Percentiles rank a stretch among this genome's conserved stretches.
phyloP scores from a whole-genome alignment of 371 early-diverging fungal genomes.

The Nematocida minor region DNA sequence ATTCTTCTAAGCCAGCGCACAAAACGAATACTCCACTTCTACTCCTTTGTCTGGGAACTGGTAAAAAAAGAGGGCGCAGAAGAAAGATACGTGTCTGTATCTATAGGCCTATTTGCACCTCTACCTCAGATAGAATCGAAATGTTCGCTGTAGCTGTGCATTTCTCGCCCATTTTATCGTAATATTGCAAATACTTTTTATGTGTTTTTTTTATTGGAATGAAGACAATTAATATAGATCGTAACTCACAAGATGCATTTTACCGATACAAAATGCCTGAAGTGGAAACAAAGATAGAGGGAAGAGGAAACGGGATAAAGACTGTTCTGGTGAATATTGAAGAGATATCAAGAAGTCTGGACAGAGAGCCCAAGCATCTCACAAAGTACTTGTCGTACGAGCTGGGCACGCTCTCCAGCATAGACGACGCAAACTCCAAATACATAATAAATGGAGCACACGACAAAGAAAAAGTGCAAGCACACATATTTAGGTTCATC shows the following conservation, averaged over 20 bases:
- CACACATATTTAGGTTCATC: conserved; percentile 82
- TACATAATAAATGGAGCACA: conserved; percentile 94
- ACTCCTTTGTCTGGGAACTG: too few species aligned
- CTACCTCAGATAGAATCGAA: too few species aligned
- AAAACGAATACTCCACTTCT: too few species aligned
- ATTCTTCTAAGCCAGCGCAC: neutral
- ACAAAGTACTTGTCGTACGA: conserved; percentile 90
- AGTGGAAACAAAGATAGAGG: conserved; percentile 73
- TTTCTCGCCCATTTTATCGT: too few species aligned
- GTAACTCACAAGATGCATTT: conserved; percentile 72
- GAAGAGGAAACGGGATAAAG: conserved; percentile 94
- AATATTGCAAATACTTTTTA: too few species aligned
- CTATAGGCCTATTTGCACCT: too few species aligned
- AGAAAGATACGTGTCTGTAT: too few species aligned
- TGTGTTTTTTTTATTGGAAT: conserved; percentile 44
- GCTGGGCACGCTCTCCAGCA: conserved; percentile 80
- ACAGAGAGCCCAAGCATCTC: conserved; percentile 74
- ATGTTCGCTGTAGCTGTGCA: too few species aligned
- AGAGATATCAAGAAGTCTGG: conserved; percentile 80
- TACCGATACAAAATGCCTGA: conserved; percentile 99
- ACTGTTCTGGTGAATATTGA: conserved; percentile 93
- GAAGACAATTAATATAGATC: conserved; percentile 52
- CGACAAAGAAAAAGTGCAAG: conserved; percentile 77
- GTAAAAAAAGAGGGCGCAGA: too few species aligned
- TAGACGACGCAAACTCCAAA: conserved; percentile 73